Base-by-base conservation (phyloP, 2,329 filamentous ascomycete species). In the Microdochium trichocladiopsis region DNA sequence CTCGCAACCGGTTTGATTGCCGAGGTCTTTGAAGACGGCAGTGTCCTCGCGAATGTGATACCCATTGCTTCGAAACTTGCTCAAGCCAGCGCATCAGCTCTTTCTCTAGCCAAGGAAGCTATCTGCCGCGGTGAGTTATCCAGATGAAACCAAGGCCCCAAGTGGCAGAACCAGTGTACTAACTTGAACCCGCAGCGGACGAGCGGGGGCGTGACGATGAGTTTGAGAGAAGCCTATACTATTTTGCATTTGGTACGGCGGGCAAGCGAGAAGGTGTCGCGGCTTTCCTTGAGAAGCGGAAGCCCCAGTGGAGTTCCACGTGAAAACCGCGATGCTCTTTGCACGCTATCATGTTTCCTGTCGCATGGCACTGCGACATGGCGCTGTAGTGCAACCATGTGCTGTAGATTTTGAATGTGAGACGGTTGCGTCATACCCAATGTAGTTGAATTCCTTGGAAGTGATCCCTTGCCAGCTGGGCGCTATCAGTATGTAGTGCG, bases 281-380 rank as follows among this genome's bases (percentile, higher is more conserved):
- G 14, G 52, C 52, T 3, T 53, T 53, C 31, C 43, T 53, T n/a
- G 52, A 53, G 41, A 53, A 53, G 52, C 52, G 52, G 31, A 43
- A 43, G 23, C 36, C 52, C n/a, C 50, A 53, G 31, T 53, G 51
- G 51, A 23, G 18, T 18, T 45, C 41, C 41, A 22, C 41, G 16
- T 45, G 41, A 45, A 22, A 41, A 6, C n/a, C 11, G 10, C 36
- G 8, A 14, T 8, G 28, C 8, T 31, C 28, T 31, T 8, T 8
- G 28, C 28, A 14, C 8, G 14, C 28, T n/a, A 31, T 31, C 28
- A 14, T 41, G 36, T 18, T 41, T 6, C 36, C n/a, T 6, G 36
- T 5, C n/a, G 14, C 28, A 31, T 41, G 36, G 36, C 36, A 12
- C 10, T 41, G 36, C 36, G 36, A 41, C n/a, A 41, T 41, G 36